phyloP scores from a whole-genome alignment of 306 rosid species.

The Ormosia semicastrata region DNA sequence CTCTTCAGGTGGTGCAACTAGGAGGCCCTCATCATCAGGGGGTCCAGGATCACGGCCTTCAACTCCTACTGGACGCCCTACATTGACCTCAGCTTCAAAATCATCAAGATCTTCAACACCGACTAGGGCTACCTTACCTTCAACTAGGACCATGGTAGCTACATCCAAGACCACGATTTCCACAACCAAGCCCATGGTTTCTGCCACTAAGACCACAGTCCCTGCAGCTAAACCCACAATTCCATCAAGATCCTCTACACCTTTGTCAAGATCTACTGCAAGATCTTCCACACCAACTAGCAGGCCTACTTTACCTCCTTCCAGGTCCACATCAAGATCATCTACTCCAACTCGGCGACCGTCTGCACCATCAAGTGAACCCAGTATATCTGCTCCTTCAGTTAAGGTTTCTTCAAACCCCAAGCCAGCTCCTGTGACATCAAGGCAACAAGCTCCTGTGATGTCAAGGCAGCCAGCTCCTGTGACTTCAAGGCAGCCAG shows the following conservation, averaged over 20 bases:
- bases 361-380: constrained; percentile 57
- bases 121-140: constrained; percentile 63
- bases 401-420: constrained; percentile 52
- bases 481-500: constrained; percentile 45
- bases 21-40: constrained; percentile 86
- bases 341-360: constrained; percentile 90
- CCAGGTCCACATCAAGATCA: constrained; percentile 78
- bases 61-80: constrained; percentile 78
- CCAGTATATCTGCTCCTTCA: constrained; percentile 54
- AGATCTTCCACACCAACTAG: constrained; percentile 92
- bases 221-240: constrained; percentile 51
- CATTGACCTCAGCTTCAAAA: constrained; percentile 57
- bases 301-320: constrained; percentile 73
- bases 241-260: constrained; percentile 80
- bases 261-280: constrained; percentile 66
- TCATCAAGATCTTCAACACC: constrained; percentile 88
- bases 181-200: constrained; percentile 44
- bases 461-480: constrained; percentile 53
- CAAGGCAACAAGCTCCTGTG: constrained; percentile 56
- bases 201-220: constrained; percentile 41
- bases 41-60: constrained; percentile 92
- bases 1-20: constrained; percentile 64
- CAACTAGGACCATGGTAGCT: constrained; percentile 47
- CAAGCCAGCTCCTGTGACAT: constrained; percentile 48
- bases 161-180: constrained; percentile 55